These are phyloP conservation scores for Glarea lozoyensis DNA, from an alignment of 495 filamentous ascomycete genomes.

Conservation along the genomic window DNA sequence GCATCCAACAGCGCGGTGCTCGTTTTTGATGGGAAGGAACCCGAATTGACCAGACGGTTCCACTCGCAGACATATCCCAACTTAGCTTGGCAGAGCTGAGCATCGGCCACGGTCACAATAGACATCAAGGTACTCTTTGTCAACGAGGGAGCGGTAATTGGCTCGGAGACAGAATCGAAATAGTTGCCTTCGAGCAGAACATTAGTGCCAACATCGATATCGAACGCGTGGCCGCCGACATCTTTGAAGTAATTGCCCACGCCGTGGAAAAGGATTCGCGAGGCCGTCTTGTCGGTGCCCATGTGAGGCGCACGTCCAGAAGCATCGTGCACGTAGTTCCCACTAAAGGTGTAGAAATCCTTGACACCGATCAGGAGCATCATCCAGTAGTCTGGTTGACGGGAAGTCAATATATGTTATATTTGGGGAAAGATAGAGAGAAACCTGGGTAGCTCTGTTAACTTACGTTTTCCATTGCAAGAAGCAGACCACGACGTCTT, in stretches of 20 bases:
- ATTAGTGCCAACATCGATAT: slow-evolving; percentile 37
- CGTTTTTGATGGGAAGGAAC: too few relatives aligned
- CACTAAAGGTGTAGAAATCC: slow-evolving; percentile 33
- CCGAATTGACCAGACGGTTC: too few relatives aligned
- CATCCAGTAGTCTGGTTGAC: slow-evolving; percentile 42
- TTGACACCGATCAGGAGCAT: slow-evolving; percentile 32
- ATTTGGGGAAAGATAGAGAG: too few relatives aligned
- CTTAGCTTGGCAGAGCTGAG: too few relatives aligned
- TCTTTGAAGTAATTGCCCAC: slow-evolving; percentile 52
- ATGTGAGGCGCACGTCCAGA: slow-evolving; percentile 41
- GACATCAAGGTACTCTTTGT: too few relatives aligned
- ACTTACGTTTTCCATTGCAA: slow-evolving; percentile 35
- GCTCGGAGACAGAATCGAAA: too few relatives aligned
- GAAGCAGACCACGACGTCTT: slow-evolving; percentile 30
- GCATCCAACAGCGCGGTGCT: too few relatives aligned
- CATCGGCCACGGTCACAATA: too few relatives aligned
- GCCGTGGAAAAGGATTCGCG: slow-evolving; percentile 34
- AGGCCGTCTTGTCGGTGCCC: slow-evolving; percentile 38
- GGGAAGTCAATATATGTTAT: too few relatives aligned
- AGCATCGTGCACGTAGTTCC: slow-evolving; percentile 42
- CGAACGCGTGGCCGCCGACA: slow-evolving; percentile 45
- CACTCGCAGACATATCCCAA: too few relatives aligned
- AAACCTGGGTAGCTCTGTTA: too few relatives aligned
- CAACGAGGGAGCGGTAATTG: too few relatives aligned
- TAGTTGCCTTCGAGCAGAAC: slow-evolving; percentile 49